Base-by-base conservation (phyloP, 2,329 filamentous ascomycete genomes). In the Penicillium sp. region DNA sequence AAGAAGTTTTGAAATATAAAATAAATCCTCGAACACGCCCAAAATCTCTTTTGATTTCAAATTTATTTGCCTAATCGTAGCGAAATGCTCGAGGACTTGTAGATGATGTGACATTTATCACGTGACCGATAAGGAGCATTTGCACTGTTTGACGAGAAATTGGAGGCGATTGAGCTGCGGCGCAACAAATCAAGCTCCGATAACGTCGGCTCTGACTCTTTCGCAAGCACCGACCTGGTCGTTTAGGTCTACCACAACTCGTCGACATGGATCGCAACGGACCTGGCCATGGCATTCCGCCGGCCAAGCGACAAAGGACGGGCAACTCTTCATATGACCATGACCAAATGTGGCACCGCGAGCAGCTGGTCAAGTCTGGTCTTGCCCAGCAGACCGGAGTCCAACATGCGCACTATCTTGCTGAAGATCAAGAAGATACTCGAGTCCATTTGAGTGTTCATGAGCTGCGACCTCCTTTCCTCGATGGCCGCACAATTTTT, bases 281-380 rank as follows among this genome's bases (percentile, higher is more conserved):
- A 27, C 58, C 57, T 53, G 57, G 57, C 13, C 33, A 43, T 28
- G 34, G 42, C 11, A 9, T 29, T 8, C 67, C 67, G 29, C 67
- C 67, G 39, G 66, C 66, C 55, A 70, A 70, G 57, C 57, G 66
- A 59, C 67, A 60, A 50, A 70, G 69, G 52, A 65, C 66, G 39
- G 52, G 60, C 45, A 59, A 62, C 41, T 56, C 70, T 11, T 67
- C 66, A 55, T 66, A 70, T 52, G 67, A 67, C 69, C 88, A 90
- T 60, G 88, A 64, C 90, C 93, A 38, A 93, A 98, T 70, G 91
- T 98, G 93, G 93, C 94, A 98, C 70, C 93, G 91, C 12, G 98
- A 98, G 67, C 87, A 93, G 50, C 97, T 98, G 93, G 78, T 98
- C 51, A 93, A 90, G 1, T 96, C 90, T 18, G 91, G 91, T 48